These are phyloP conservation scores for Trametes maxima DNA, from an alignment of 768 basidiomycete species.

Conservation along the genomic window DNA sequence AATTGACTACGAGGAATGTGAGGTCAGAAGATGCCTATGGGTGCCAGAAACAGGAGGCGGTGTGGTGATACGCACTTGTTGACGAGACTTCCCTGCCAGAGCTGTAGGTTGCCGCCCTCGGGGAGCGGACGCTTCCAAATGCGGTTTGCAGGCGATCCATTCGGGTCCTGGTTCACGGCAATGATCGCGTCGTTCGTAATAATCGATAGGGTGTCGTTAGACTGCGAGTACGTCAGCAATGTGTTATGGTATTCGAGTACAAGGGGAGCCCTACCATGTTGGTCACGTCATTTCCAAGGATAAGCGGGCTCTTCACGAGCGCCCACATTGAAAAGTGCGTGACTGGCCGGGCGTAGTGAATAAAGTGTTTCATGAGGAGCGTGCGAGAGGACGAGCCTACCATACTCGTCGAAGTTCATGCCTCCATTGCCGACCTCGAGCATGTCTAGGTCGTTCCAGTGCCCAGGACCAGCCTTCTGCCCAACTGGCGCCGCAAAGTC, in stretches of 20 bases:
- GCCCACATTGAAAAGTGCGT: conserved; percentile 47
- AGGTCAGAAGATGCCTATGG: background rate
- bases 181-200: conserved; percentile 43
- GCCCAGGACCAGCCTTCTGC: conserved; percentile 38
- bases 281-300: conserved; percentile 44
- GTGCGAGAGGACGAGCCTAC: conserved; percentile 20
- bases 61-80: conserved; percentile 32
- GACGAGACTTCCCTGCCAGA: conserved; percentile 37
- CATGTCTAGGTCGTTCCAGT: conserved; percentile 45
- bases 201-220: conserved; percentile 39
- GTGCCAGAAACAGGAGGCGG: background rate
- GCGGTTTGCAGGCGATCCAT: conserved; percentile 35
- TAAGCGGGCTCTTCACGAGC: conserved; percentile 44
- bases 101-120: conserved; percentile 34
- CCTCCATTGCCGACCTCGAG: conserved; percentile 42
- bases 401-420: conserved; percentile 45
- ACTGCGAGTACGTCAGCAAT: conserved; percentile 20
- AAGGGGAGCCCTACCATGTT: conserved; percentile 33
- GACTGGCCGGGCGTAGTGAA: conserved; percentile 24
- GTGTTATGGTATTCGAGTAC: background rate
- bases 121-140: conserved; percentile 36
- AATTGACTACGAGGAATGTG: conserved; percentile 23
- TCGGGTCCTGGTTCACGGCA: conserved; percentile 37
- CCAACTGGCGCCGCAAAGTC: conserved; percentile 41
- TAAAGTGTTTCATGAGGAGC: background rate